phyloP scores from a whole-genome alignment of 768 basidiomycete species.

The Auricularia sp. region DNA sequence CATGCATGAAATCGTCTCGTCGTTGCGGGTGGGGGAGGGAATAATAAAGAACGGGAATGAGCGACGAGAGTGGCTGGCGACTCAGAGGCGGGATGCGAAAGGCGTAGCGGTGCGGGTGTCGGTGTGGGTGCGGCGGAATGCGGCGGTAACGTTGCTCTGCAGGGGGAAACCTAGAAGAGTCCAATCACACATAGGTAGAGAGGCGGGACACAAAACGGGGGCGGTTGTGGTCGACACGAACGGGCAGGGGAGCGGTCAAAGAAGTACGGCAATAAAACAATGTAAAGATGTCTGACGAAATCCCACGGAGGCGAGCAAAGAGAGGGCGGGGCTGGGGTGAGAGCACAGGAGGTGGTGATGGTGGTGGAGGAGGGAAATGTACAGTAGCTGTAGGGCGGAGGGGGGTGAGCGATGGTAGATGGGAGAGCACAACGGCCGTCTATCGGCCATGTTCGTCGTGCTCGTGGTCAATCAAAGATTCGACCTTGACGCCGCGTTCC shows the following conservation, averaged over 20 bases:
- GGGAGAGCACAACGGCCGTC: not conserved
- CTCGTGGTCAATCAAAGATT: conserved; percentile 20
- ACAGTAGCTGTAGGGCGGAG: not conserved
- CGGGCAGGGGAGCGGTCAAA: not conserved
- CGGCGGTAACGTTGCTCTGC: not conserved
- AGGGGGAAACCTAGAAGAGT: not conserved
- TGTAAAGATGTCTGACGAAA: not conserved
- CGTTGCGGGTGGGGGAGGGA: not conserved
- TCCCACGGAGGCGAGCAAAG: not conserved
- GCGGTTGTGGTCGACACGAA: not conserved
- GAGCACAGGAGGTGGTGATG: not conserved
- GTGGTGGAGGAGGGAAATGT: not conserved
- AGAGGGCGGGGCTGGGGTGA: not conserved
- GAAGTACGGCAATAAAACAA: conserved; percentile 1
- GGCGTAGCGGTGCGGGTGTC: not conserved
- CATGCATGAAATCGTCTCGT: not conserved
- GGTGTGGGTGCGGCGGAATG: not conserved
- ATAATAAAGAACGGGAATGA: not conserved
- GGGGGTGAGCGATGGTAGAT: not conserved
- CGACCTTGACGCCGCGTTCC: conserved; percentile 69
- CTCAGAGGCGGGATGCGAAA: not conserved
- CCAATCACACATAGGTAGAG: not conserved
- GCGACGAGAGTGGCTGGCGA: not conserved
- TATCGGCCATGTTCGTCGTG: not conserved
- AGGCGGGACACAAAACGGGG: not conserved